Conservation (phyloP, 164 flowering plant genomes). For the Umbellularia californica region DNA sequence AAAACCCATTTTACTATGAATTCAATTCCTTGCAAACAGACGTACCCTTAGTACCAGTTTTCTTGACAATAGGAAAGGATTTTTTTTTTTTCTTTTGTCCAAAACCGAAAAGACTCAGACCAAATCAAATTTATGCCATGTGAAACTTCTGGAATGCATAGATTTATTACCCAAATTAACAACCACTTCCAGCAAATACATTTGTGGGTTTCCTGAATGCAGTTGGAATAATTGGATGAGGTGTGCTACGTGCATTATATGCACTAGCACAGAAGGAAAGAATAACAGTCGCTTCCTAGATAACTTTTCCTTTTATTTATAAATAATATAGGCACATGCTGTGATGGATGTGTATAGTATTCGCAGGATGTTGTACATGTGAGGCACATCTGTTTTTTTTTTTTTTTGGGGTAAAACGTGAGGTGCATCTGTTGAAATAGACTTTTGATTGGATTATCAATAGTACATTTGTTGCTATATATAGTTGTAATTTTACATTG, state of each 20-base stretch:
- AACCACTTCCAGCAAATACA: constrained; percentile 34
- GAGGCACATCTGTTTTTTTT: too few species aligned
- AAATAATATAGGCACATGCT: too few species aligned
- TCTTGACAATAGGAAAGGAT: background rate
- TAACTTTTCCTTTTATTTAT: too few species aligned
- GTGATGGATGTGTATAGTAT: too few species aligned
- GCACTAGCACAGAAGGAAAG: constrained; percentile 60
- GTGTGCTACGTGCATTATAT: constrained; percentile 75
- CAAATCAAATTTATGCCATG: background rate
- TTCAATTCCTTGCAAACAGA: too few species aligned
- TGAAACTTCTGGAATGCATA: constrained; percentile 10
- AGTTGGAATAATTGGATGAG: constrained; percentile 58
- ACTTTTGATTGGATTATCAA: too few species aligned
- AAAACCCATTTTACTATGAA: too few species aligned
- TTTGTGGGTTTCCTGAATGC: constrained; percentile 61
- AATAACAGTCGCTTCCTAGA: constrained; percentile 21
- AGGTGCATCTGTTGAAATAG: too few species aligned
- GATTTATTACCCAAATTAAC: constrained; percentile 14
- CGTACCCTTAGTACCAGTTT: background rate
- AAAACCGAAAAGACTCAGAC: background rate
- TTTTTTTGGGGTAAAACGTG: too few species aligned
- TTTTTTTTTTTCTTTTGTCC: background rate
- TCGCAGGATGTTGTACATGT: too few species aligned
- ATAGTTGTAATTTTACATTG: too few species aligned
- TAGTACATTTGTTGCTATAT: too few species aligned